Evolutionary conservation across 225 moss, liverwort and hornwort species (phyloP), one percentile per base, ranked within the genome.

Genomic region (Sphagnum tenellum): DNA sequence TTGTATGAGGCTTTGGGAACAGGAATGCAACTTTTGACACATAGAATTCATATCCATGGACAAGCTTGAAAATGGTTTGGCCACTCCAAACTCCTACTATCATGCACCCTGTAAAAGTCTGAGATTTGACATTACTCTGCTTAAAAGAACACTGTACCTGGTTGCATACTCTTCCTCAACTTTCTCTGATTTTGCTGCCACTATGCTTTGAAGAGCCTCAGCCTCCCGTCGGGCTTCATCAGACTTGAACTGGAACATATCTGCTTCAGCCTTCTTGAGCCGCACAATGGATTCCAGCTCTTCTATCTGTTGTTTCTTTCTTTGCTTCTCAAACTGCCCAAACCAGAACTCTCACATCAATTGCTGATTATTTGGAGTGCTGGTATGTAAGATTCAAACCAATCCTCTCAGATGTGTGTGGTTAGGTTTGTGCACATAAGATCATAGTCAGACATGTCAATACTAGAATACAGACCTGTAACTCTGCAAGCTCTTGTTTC

Each of bases 201-300:
- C 86, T 74, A 83, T 83, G 61, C 86, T 75, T 63, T 86, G 86
- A 55, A 86, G 82, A 56, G 80, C 86, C 67, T 86, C 86, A 50
- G 83, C 83, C 80, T 86, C 86, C 57, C 73, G 73, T 63, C 83
- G 74, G 57, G 86, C 86, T 83, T 83, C 86, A 64, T 86, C 86
- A 66, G 86, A 82, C 60, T 83, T 82, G 50, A 80, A 83, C 75
- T 86, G 86, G 64, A 83, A 86, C 86, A 86, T 86, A 68, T 86
- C 83, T 52, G 83, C 86, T 73, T 83, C 86, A 62, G 86, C 76
- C 68, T 76, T 82, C 67, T 86, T 86, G 75, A 86, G 59, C 66
- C 72, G 76, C 51, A 86, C 86, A 68, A 86, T 86, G 7, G 80
- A 70, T 64, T 86, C 86, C 80, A 86, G 75, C 73, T 86, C 86